A percentile compares a stretch with the other conserved stretches of the same genome.
These are phyloP conservation scores for Gossypium thurberi DNA, from an alignment of 345 rosid species.

Conservation along the genomic window DNA sequence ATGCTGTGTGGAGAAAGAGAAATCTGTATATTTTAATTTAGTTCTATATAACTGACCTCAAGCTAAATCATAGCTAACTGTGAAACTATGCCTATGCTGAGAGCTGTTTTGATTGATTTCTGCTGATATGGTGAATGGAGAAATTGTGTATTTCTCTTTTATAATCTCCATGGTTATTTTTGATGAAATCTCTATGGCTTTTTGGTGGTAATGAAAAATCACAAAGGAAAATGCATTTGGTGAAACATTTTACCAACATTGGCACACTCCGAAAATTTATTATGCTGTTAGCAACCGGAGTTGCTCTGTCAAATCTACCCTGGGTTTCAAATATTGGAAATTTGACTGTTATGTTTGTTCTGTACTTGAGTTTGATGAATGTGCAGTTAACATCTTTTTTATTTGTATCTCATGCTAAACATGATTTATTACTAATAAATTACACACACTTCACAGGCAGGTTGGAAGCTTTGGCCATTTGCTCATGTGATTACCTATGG, in stretches of 20 bases:
- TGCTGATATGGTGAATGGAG: background rate
- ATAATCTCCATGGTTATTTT: background rate
- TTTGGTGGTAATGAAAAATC: background rate
- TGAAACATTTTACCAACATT: background rate
- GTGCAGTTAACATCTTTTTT: background rate
- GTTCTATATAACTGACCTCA: background rate
- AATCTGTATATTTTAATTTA: background rate
- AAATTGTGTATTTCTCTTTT: background rate
- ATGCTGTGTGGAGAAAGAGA: background rate
- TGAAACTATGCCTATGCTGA: background rate
- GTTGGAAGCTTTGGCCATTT: slow-evolving; percentile 97
- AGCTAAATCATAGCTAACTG: background rate
- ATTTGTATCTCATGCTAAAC: background rate
- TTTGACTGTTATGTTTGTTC: background rate
- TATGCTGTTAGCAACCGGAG: background rate
- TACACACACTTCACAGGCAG: slow-evolving; percentile 43
- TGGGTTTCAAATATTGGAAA: background rate
- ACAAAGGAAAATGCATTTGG: background rate
- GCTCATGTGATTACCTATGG: slow-evolving; percentile 86
- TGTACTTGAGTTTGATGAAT: background rate
- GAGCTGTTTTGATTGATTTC: background rate
- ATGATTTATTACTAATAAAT: background rate
- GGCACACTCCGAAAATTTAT: background rate
- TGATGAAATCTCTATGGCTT: background rate
- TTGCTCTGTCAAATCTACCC: background rate